Evolutionary conservation across 768 basidiomycete genomes (phyloP).

Genomic region (Mycena galericulata): DNA sequence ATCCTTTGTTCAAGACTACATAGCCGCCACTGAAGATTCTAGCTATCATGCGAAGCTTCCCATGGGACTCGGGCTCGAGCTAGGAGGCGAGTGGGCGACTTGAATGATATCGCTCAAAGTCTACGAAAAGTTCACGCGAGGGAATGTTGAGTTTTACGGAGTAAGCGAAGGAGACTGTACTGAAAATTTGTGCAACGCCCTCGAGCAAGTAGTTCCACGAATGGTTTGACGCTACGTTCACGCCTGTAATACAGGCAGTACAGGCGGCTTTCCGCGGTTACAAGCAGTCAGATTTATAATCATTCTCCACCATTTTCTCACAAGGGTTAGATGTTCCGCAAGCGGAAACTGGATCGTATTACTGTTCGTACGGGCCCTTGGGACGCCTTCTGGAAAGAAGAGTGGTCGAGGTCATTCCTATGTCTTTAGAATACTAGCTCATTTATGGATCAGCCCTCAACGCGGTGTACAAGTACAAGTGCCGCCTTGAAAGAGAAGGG

Average conservation of each 20-base stretch:
- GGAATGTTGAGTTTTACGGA: not conserved
- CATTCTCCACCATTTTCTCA: not conserved
- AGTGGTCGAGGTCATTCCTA: not conserved
- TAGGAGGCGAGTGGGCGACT: not conserved
- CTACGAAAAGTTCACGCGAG: not conserved
- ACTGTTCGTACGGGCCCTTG: not conserved
- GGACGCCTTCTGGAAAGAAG: not conserved
- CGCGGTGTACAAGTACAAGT: not conserved
- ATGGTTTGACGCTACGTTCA: constrained; percentile 16
- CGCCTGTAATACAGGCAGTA: not conserved
- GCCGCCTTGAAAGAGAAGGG: not conserved
- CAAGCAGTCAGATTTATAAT: not conserved
- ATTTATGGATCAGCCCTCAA: not conserved
- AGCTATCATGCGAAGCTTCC: constrained; percentile 2
- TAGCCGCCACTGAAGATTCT: constrained; percentile 1
- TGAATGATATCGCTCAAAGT: constrained; percentile 7
- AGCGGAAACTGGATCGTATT: not conserved
- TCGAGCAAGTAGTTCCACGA: not conserved
- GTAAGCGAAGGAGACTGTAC: not conserved
- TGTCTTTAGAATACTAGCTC: not conserved
- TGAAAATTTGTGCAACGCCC: not conserved
- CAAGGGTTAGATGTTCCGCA: not conserved
- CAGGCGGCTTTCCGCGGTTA: not conserved
- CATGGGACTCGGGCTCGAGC: not conserved
- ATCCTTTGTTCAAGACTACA: constrained; percentile 6